A percentile compares a stretch with the other conserved stretches of the same genome.
Evolutionary conservation across 495 filamentous ascomycete genomes (phyloP).

Genomic region (Apiosordaria backusii): DNA sequence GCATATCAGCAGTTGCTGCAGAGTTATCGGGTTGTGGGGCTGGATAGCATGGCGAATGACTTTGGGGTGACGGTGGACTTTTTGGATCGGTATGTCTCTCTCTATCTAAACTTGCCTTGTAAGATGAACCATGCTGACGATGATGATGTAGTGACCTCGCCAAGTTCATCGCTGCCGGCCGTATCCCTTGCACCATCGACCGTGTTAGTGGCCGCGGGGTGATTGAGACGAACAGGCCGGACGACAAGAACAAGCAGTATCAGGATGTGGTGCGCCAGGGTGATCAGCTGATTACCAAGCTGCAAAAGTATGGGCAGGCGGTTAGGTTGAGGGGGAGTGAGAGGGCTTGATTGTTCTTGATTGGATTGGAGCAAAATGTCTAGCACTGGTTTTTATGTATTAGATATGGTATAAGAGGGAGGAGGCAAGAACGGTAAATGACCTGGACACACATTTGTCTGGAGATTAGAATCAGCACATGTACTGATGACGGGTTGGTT

Average conservation of each 20-base stretch:
- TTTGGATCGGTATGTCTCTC: conserved; percentile 71
- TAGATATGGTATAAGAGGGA: background rate
- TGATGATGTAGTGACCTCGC: conserved; percentile 67
- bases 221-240: conserved; percentile 95
- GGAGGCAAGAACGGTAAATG: background rate
- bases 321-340: conserved; percentile 93
- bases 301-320: conserved; percentile 97
- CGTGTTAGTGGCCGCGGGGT: conserved; percentile 83
- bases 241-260: conserved; percentile 99
- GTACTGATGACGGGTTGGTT: background rate
- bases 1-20: conserved; percentile 97
- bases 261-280: conserved; percentile 95
- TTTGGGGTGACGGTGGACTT: conserved; percentile 96
- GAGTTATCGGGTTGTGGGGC: conserved; percentile 92
- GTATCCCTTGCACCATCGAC: conserved; percentile 94
- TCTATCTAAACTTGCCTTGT: conserved; percentile 8
- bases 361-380: background rate
- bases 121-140: conserved; percentile 8
- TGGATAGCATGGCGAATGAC: conserved; percentile 91
- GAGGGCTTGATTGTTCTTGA: conserved; percentile 51
- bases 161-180: conserved; percentile 92
- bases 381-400: background rate
- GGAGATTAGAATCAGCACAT: too few relatives aligned
- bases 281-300: conserved; percentile 93
- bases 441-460: too few relatives aligned